Evolutionary conservation across 148 eudicot genomes (phyloP).

Genomic region (Rhododendron simsii): DNA sequence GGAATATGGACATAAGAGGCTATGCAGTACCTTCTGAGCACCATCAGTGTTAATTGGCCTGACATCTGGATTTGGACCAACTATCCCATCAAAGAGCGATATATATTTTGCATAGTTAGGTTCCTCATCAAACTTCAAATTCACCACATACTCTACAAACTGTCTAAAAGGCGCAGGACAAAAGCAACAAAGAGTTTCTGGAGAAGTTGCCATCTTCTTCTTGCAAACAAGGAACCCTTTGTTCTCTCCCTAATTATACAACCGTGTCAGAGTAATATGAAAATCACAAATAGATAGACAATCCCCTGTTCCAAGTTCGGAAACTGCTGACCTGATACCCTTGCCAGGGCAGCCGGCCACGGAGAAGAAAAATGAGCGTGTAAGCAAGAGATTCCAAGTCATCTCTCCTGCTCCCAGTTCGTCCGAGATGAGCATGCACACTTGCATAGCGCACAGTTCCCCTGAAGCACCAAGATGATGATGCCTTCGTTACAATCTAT

Average conservation of each 20-base stretch:
- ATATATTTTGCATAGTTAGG: slow-evolving; percentile 88
- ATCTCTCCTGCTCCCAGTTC: slow-evolving; percentile 94
- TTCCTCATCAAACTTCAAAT: slow-evolving; percentile 87
- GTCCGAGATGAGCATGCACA: slow-evolving; percentile 96
- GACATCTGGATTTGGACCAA: slow-evolving; percentile 87
- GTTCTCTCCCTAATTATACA: slow-evolving; percentile 68
- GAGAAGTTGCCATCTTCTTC: slow-evolving; percentile 94
- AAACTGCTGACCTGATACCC: slow-evolving; percentile 61
- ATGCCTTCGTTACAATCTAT: not conserved
- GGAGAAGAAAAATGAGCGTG: slow-evolving; percentile 83
- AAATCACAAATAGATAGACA: not conserved
- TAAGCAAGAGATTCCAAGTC: slow-evolving; percentile 96
- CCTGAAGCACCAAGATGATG: slow-evolving; percentile 35
- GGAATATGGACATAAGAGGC: not conserved
- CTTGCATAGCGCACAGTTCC: slow-evolving; percentile 97
- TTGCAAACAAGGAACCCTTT: slow-evolving; percentile 91
- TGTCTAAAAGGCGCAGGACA: slow-evolving; percentile 78
- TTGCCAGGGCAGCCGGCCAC: slow-evolving; percentile 97
- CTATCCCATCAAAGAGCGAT: slow-evolving; percentile 88
- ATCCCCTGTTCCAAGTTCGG: not conserved
- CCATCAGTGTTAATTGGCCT: slow-evolving; percentile 98
- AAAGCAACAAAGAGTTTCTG: slow-evolving; percentile 75
- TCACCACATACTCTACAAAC: slow-evolving; percentile 82
- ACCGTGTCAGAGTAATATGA: slow-evolving; percentile 1
- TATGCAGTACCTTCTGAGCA: slow-evolving; percentile 71